Percentiles rank a stretch among this genome's conserved stretches.
phyloP scores from a whole-genome alignment of 1,284 basidiomycete species.

The Xerocomus minutiporus region DNA sequence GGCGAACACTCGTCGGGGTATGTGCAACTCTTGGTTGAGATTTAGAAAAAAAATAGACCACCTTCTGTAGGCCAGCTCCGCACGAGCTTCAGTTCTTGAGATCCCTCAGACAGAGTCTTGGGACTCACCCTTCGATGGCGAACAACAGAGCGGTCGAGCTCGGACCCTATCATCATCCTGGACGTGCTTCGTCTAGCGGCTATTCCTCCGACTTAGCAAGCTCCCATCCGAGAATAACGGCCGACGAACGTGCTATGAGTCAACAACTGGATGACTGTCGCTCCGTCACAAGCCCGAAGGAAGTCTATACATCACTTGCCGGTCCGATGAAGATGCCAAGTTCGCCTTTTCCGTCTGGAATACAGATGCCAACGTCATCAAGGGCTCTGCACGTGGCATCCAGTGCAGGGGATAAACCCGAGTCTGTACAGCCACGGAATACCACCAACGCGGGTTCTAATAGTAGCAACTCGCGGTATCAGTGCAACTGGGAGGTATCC shows the following conservation, averaged over 20 bases:
- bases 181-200: background rate
- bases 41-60: background rate
- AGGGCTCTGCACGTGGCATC: background rate
- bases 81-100: slow-evolving; percentile 11
- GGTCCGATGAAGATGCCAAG: background rate
- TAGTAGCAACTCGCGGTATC: slow-evolving; percentile 1
- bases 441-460: too few relatives aligned
- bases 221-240: background rate
- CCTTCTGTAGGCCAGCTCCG: slow-evolving; percentile 3
- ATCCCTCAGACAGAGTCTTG: slow-evolving; percentile 7
- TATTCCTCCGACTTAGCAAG: background rate
- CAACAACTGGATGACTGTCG: background rate
- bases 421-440: background rate
- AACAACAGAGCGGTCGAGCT: background rate
- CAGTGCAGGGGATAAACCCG: background rate
- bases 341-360: background rate
- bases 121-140: background rate
- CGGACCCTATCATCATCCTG: background rate
- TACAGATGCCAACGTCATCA: background rate
- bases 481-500: slow-evolving; percentile 8
- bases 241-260: background rate
- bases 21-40: background rate
- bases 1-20: background rate
- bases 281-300: background rate
- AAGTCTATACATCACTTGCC: background rate